Percentiles rank a stretch among this genome's conserved stretches.
phyloP scores from a whole-genome alignment of 2,329 filamentous ascomycete species.

The Phaeoacremonium minimum region DNA sequence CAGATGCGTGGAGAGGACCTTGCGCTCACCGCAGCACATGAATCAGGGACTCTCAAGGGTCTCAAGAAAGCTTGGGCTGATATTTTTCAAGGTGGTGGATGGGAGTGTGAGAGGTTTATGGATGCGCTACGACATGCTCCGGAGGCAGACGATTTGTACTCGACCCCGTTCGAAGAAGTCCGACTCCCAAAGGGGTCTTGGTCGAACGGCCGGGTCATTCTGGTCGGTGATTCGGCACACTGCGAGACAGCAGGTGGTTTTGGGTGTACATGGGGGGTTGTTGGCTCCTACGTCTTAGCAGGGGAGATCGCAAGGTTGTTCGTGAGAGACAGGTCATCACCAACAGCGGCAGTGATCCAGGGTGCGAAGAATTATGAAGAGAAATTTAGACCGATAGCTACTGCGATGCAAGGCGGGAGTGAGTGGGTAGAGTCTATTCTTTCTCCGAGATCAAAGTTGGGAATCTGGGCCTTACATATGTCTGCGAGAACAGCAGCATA shows the following conservation, averaged over 20 bases:
- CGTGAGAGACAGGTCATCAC: too few species aligned
- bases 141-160: conserved; percentile 40
- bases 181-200: conserved; percentile 35
- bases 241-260: conserved; percentile 44
- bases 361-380: conserved; percentile 30
- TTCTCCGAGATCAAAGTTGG: too few species aligned
- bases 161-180: conserved; percentile 37
- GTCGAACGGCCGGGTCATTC: conserved; percentile 39
- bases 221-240: conserved; percentile 52
- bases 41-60: conserved; percentile 4
- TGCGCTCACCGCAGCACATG: conserved; percentile 3
- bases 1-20: conserved; percentile 1
- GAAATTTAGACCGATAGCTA: conserved; percentile 38
- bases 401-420: conserved; percentile 36
- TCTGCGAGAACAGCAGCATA: too few species aligned
- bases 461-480: too few species aligned
- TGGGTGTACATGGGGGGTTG: conserved; percentile 45
- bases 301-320: conserved; percentile 50
- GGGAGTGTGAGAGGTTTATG: conserved; percentile 38
- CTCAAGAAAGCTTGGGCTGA: conserved; percentile 7
- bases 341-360: too few species aligned
- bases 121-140: conserved; percentile 30
- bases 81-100: conserved; percentile 25
- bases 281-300: conserved; percentile 52
- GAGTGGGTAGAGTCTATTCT: too few species aligned